Percentiles rank a stretch among this genome's conserved stretches.
Conservation (phyloP, 75 land plant species). For the Pinus taeda region DNA sequence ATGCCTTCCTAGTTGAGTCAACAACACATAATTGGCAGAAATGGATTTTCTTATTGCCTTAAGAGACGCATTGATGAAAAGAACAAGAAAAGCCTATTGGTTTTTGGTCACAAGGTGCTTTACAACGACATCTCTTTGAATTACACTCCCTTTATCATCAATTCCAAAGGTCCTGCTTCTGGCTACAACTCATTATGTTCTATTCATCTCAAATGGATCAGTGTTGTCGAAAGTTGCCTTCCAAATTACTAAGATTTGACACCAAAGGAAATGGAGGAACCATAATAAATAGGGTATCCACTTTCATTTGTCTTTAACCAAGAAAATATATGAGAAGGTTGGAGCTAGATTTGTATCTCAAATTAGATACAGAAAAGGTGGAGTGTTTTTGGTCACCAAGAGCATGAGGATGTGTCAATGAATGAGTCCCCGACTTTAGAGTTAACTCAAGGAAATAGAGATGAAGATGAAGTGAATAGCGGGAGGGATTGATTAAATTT, state of each 20-base stretch:
- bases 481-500: too few relatives aligned
- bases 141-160: constrained; percentile 37
- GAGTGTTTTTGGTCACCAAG: not conserved
- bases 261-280: constrained; percentile 42
- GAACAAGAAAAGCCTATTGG: not conserved
- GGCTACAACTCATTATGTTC: constrained; percentile 43
- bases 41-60: constrained; percentile 48
- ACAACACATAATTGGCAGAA: not conserved
- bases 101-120: constrained; percentile 14
- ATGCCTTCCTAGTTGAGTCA: constrained; percentile 37
- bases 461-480: too few relatives aligned
- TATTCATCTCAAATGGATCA: constrained; percentile 31
- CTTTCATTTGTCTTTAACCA: too few relatives aligned
- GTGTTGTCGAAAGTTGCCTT: constrained; percentile 36
- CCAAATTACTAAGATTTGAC: constrained; percentile 14
- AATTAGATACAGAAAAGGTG: not conserved
- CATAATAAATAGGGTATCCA: too few relatives aligned
- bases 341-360: too few relatives aligned
- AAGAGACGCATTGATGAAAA: constrained; percentile 47
- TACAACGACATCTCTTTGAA: not conserved
- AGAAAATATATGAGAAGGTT: too few relatives aligned
- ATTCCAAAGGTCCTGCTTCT: not conserved
- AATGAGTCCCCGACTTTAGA: not conserved
- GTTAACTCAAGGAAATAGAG: not conserved
- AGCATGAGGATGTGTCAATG: not conserved